These are phyloP conservation scores for Fusarium sp. DNA, from an alignment of 2,329 filamentous ascomycete genomes.

Conservation along the genomic window DNA sequence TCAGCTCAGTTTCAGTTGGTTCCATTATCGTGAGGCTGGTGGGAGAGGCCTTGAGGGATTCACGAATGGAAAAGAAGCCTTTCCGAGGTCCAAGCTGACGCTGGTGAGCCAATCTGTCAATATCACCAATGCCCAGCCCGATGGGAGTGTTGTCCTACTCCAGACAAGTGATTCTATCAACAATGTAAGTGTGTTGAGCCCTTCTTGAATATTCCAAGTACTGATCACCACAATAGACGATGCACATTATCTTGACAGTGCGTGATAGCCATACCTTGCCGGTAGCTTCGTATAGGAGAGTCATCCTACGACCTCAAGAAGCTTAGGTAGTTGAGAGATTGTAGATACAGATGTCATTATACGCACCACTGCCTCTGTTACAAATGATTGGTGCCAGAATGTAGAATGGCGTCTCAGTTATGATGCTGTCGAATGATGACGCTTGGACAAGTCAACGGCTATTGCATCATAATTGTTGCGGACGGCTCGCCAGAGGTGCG, in stretches of 20 bases:
- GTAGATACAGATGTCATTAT: neutral
- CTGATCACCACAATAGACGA: neutral
- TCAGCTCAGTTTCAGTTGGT: neutral
- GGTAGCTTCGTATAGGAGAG: neutral
- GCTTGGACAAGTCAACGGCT: too few species aligned
- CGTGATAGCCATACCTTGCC: neutral
- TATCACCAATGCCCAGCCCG: neutral
- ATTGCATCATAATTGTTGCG: too few species aligned
- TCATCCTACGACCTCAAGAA: neutral
- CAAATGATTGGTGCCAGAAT: too few species aligned
- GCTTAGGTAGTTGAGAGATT: neutral
- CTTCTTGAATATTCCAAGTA: neutral
- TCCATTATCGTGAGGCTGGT: constrained; percentile 3
- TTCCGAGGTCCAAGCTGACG: neutral
- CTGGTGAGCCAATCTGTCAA: neutral
- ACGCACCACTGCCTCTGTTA: neutral
- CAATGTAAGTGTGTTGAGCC: neutral
- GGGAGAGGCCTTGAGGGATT: neutral
- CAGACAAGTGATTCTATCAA: neutral
- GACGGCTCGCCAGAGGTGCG: neutral
- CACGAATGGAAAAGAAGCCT: neutral
- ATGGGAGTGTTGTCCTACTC: neutral
- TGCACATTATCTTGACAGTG: neutral
- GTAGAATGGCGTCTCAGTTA: too few species aligned
- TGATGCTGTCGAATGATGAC: too few species aligned